These are phyloP conservation scores for Phoma sp. DNA, from an alignment of 2,329 filamentous ascomycete genomes.

Conservation along the genomic window DNA sequence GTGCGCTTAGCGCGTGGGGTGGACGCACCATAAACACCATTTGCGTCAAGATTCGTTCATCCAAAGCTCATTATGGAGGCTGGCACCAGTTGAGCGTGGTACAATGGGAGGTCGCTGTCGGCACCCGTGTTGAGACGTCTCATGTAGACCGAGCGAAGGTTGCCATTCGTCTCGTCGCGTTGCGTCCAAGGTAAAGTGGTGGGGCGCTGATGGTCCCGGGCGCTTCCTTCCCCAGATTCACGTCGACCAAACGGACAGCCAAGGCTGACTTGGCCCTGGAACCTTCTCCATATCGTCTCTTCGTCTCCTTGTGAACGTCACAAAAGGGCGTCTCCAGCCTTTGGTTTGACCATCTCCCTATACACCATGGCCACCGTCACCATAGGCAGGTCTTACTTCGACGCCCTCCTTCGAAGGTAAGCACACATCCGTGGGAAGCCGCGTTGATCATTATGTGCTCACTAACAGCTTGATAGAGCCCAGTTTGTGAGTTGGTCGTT, in stretches of 20 bases:
- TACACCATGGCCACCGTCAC: conserved; percentile 57
- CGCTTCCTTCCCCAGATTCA: conserved; percentile 21
- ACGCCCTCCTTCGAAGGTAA: conserved; percentile 68
- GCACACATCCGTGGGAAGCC: conserved; percentile 24
- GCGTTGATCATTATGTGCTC: conserved; percentile 3
- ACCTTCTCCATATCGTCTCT: conserved; percentile 4
- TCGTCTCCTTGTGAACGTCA: conserved; percentile 10
- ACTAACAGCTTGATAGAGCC: conserved; percentile 49
- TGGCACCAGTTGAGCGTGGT: background rate
- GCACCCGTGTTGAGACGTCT: background rate
- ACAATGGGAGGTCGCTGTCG: background rate
- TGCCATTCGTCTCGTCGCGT: background rate
- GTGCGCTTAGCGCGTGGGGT: conserved; percentile 11
- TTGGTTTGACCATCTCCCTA: conserved; percentile 17
- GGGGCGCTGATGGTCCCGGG: conserved; percentile 26
- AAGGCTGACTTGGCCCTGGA: background rate
- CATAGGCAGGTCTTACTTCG: conserved; percentile 66
- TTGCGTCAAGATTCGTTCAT: background rate
- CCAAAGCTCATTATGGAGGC: background rate
- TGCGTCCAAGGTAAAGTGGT: conserved; percentile 7
- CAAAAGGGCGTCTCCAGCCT: conserved; percentile 14
- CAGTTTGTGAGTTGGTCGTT: conserved; percentile 55
- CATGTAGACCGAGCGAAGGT: background rate
- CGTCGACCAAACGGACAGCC: conserved; percentile 2
- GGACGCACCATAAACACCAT: conserved; percentile 7